Base-by-base conservation (phyloP, 2,329 filamentous ascomycete genomes). In the Fusarium kyushuense region DNA sequence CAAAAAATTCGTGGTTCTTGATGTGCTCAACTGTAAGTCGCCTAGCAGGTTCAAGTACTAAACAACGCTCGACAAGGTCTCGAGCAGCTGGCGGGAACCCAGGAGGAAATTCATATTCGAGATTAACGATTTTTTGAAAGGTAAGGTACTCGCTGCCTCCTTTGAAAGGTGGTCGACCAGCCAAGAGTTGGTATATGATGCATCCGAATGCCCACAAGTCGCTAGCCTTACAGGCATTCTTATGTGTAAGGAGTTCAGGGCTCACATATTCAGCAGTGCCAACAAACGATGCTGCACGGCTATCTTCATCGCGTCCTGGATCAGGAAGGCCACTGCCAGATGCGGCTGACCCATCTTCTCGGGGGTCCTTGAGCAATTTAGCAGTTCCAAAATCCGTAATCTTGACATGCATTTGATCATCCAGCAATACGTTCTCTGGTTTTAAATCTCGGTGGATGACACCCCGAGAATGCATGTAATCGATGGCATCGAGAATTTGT, bases 311-410 rank as follows among this genome's bases (percentile, higher is more conserved):
- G 10, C 73, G 75, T 27, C 79, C 75, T 63, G 75, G 70, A 17
- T 80, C 77, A 9, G 76, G 73, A 56, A 75, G 78, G 52, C 79
- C 83, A 55, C 76, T 78, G 51, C 77, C 69, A 0, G 79, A 77
- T 6, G 79, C 72, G 16, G 77, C 69, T 2, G 79, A 77, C 5
- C 79, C 71, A 21, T 82, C 79, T 25, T 75, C 75, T 25, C 78
- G 76, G 25, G 79, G 78, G 54, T 81, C 79, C 54, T 70, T 73
- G 45, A 99, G 83, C 65, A 99, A 88, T 78, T 97, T 98, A n/a
- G 96, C 96, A 0, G 96, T 99, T 41, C 96, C 96, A 76, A 99
- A 99, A 79, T 99, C 96, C 10, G 96, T 99, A 69, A 99, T 97
- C 78, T 99, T 99, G 80, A 98, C 90, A 75, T 98, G 93, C 92